Evolutionary conservation across 2,329 filamentous ascomycete genomes (phyloP), one percentile per base, ranked within the genome.

Genomic region (Intubia oerlemansii): DNA sequence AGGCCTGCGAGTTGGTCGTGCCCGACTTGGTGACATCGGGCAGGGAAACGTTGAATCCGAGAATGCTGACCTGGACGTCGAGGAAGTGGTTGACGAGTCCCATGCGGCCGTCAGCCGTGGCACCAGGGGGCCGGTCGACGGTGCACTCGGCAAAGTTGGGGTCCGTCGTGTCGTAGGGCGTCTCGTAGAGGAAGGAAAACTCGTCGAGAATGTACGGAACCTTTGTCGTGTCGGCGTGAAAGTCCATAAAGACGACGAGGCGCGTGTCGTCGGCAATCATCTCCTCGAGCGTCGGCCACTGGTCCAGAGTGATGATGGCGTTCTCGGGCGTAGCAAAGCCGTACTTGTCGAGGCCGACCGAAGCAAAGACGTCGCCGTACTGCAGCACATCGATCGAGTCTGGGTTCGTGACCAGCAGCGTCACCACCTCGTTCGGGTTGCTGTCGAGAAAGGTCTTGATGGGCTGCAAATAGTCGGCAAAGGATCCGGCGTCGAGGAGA

Each of bases 161-260:
- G 28, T 62, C 51, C 2, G 59, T 63, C 35, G 70, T 66, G 37
- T 76, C 67, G 48, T 62, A 84, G 1, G 63, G 57, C 25, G 75
- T 85, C 45, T 85, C 78, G 53, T 75, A 82, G 38, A 74, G 62
- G 26, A 30, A 33, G 15, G 52, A 49, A 42, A 70, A 77, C 43
- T 76, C 60, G 42, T 64, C 54, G 31, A 75, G 53, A 30, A 78
- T 65, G 42, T 71, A 77, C 16, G 63, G 53, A n/a, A 66, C 59
- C 28, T 52, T 44, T 18, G 41, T 46, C 2, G 50, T 52, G 35
- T 67, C 53, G 32, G 54, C 45, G 28, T 59, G 42, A 38, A 63
- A 79, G 46, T 82, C 76, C 45, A 84, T 66, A 37, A 82, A 84
- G 15, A 73, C 66, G 26, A 84, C 49, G 1, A 85, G 53, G 11